Evolutionary conservation across 2,329 filamentous ascomycete species (phyloP).

Genomic region (Trichoderma endophyticum): DNA sequence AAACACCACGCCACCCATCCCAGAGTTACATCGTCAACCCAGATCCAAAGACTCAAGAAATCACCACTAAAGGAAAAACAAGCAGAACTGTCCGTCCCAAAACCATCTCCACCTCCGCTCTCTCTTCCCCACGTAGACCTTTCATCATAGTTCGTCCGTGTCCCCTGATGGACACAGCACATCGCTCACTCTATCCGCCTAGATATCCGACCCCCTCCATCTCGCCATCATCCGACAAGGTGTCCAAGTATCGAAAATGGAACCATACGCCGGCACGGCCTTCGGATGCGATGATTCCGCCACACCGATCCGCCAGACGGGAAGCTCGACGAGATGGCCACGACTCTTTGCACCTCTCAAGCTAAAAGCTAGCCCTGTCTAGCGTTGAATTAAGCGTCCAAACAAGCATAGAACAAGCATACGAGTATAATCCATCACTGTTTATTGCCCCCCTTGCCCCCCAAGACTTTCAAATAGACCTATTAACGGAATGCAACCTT

Average conservation of each 20-base stretch:
- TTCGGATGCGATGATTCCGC: neutral
- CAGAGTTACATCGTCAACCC: neutral
- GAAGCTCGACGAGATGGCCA: neutral
- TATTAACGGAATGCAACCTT: neutral
- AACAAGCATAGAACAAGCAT: slow-evolving; percentile 14
- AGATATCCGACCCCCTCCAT: neutral
- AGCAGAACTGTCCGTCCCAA: neutral
- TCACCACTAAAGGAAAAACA: neutral
- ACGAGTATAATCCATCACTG: neutral
- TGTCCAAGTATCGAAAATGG: neutral
- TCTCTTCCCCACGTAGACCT: neutral
- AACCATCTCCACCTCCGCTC: neutral
- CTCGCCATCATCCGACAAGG: neutral
- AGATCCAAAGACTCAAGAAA: neutral
- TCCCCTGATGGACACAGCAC: neutral
- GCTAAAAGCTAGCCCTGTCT: neutral
- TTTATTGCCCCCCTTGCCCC: neutral
- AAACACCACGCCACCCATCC: neutral
- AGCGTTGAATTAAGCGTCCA: slow-evolving; percentile 9
- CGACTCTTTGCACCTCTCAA: neutral
- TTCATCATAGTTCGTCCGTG: neutral
- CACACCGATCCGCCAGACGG: neutral
- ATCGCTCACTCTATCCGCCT: neutral
- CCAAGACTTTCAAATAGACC: neutral
- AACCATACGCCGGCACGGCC: neutral